phyloP scores from a whole-genome alignment of 169 alveolate genomes.

The Babesia sp. region DNA sequence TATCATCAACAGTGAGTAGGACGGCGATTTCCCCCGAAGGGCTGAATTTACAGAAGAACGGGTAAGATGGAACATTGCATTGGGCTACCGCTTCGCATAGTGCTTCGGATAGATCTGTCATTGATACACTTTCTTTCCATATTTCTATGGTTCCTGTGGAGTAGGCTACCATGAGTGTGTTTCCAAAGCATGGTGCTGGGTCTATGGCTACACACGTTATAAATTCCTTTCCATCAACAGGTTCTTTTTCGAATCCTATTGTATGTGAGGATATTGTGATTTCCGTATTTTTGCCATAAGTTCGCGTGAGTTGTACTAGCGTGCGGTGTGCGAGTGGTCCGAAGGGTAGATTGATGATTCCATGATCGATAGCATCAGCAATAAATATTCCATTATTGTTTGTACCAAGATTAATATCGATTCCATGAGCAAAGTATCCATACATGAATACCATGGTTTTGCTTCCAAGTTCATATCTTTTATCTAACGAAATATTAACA shows the following conservation, averaged over 20 bases:
- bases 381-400: slow-evolving; percentile 5
- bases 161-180: slow-evolving; percentile 17
- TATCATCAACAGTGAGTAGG: slow-evolving; percentile 15
- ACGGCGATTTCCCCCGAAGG: slow-evolving; percentile 32
- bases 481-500: neutral
- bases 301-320: slow-evolving; percentile 10
- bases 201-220: slow-evolving; percentile 29
- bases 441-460: slow-evolving; percentile 39
- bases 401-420: neutral
- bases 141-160: slow-evolving; percentile 23
- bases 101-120: slow-evolving; percentile 30
- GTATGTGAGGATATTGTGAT: slow-evolving; percentile 1
- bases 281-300: neutral
- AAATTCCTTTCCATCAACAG: neutral
- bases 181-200: slow-evolving; percentile 32
- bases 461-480: neutral
- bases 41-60: slow-evolving; percentile 26
- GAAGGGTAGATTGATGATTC: slow-evolving; percentile 11
- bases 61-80: slow-evolving; percentile 13
- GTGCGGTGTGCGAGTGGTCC: neutral
- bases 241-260: slow-evolving; percentile 20
- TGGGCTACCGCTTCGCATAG: slow-evolving; percentile 45
- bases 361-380: slow-evolving; percentile 15
- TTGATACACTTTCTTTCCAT: slow-evolving; percentile 41
- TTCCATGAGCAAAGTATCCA: slow-evolving; percentile 30